phyloP scores from a whole-genome alignment of 2,329 filamentous ascomycete genomes.

The Colletotrichum sp. region DNA sequence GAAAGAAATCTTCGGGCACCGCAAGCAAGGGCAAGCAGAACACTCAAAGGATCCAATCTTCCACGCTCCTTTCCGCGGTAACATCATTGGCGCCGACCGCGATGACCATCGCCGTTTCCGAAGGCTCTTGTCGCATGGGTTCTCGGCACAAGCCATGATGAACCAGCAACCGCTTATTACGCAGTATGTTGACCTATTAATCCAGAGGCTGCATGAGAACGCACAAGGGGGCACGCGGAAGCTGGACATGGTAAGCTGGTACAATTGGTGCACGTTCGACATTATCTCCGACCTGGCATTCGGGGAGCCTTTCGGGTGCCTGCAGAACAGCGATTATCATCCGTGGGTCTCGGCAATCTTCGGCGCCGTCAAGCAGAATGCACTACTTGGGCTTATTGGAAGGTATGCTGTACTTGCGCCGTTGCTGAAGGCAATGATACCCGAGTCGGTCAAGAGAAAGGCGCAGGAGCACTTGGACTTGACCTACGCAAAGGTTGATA shows the following conservation, averaged over 20 bases:
- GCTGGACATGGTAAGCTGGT: neutral
- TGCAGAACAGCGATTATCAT: neutral
- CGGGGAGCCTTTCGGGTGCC: neutral
- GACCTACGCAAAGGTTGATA: neutral
- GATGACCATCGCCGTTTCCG: neutral
- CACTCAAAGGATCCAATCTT: neutral
- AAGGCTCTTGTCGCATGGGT: constrained; percentile 23
- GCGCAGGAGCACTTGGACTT: neutral
- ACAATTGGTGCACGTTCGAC: neutral
- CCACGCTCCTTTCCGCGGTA: neutral
- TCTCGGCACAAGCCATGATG: constrained; percentile 24
- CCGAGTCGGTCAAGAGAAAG: neutral
- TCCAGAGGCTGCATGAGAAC: constrained; percentile 36
- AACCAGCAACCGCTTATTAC: constrained; percentile 32
- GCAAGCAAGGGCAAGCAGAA: neutral
- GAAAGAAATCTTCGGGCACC: neutral
- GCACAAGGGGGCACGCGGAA: neutral
- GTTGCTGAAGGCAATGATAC: neutral
- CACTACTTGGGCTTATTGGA: neutral
- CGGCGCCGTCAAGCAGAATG: neutral
- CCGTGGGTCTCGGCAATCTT: neutral
- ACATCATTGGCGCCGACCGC: neutral
- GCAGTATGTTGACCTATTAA: constrained; percentile 42
- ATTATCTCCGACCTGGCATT: neutral
- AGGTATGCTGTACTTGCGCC: neutral